phyloP scores from a whole-genome alignment of 257 asterid genomes.

The Capsicum rhomboideum region DNA sequence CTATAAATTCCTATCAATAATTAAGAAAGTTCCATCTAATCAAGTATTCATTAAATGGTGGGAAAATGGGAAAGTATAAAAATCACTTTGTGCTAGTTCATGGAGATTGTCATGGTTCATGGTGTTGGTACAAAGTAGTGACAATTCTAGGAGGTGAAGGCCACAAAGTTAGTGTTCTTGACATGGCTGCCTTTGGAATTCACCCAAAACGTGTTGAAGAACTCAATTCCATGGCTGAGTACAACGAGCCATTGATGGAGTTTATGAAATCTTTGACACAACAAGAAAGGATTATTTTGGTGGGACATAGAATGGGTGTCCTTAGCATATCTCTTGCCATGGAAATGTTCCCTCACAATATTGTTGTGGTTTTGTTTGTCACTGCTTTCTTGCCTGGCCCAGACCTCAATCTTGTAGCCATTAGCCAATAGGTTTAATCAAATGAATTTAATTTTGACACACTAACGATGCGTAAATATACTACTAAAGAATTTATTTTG shows the following conservation, averaged over 20 bases:
- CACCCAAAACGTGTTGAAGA: slow-evolving; percentile 18
- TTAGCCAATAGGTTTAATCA: slow-evolving; percentile 13
- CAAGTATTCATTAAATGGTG: too few species aligned
- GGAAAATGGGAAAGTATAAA: background rate
- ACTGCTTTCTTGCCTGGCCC: slow-evolving; percentile 35
- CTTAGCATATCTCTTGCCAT: slow-evolving; percentile 24
- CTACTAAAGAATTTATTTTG: too few species aligned
- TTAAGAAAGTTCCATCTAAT: too few species aligned
- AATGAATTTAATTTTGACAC: too few species aligned
- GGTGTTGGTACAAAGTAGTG: slow-evolving; percentile 48
- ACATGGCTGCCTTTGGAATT: slow-evolving; percentile 42
- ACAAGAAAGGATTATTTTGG: slow-evolving; percentile 27
- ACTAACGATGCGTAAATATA: too few species aligned
- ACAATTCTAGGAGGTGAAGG: slow-evolving; percentile 25
- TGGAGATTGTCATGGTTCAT: slow-evolving; percentile 47
- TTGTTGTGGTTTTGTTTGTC: slow-evolving; percentile 27
- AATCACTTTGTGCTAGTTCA: slow-evolving; percentile 34
- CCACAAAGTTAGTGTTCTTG: slow-evolving; percentile 34
- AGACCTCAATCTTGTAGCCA: background rate
- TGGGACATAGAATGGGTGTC: slow-evolving; percentile 42
- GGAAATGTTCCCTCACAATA: slow-evolving; percentile 30
- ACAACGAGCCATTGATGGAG: slow-evolving; percentile 25
- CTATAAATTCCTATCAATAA: too few species aligned
- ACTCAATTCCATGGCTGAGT: slow-evolving; percentile 18
- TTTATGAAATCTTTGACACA: slow-evolving; percentile 20